A percentile compares a stretch with the other conserved stretches of the same genome.
These are phyloP conservation scores for Musa acuminata DNA, from an alignment of 176 grass and related monocot genomes.

Conservation along the genomic window DNA sequence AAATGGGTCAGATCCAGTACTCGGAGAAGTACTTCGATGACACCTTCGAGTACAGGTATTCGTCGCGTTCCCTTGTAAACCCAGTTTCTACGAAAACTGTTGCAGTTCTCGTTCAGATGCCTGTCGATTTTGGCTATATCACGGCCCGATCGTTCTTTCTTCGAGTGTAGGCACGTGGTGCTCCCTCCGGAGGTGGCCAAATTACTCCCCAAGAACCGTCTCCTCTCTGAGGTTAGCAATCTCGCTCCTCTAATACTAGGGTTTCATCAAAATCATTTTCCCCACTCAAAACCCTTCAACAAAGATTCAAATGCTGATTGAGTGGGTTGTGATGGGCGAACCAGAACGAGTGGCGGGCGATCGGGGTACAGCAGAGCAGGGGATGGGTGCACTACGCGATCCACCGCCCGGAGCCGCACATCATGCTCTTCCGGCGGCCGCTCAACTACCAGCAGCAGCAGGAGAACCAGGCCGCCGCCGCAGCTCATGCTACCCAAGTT, in stretches of 20 bases:
- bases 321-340: too few species aligned
- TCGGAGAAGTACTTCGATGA: slow-evolving; percentile 99
- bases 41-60: slow-evolving; percentile 88
- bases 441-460: slow-evolving; percentile 99
- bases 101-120: too few species aligned
- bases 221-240: slow-evolving; percentile 71
- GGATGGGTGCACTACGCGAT: slow-evolving; percentile 99
- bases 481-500: slow-evolving; percentile 30
- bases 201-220: slow-evolving; percentile 89
- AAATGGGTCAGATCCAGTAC: slow-evolving; percentile 99
- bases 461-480: slow-evolving; percentile 32
- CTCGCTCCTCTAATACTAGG: too few species aligned
- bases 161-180: slow-evolving; percentile 71
- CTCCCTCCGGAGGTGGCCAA: slow-evolving; percentile 91
- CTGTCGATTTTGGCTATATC: neutral
- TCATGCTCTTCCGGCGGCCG: slow-evolving; percentile 97
- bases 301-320: too few species aligned
- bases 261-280: too few species aligned
- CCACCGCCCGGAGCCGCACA: slow-evolving; percentile 96
- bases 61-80: neutral
- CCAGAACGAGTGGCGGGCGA: slow-evolving; percentile 91
- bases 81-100: too few species aligned
- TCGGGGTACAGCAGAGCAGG: slow-evolving; percentile 98
- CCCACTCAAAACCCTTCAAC: too few species aligned
- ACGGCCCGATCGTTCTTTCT: neutral